Evolutionary conservation across 768 basidiomycete species (phyloP).

Genomic region (Lactarius hengduanensis): DNA sequence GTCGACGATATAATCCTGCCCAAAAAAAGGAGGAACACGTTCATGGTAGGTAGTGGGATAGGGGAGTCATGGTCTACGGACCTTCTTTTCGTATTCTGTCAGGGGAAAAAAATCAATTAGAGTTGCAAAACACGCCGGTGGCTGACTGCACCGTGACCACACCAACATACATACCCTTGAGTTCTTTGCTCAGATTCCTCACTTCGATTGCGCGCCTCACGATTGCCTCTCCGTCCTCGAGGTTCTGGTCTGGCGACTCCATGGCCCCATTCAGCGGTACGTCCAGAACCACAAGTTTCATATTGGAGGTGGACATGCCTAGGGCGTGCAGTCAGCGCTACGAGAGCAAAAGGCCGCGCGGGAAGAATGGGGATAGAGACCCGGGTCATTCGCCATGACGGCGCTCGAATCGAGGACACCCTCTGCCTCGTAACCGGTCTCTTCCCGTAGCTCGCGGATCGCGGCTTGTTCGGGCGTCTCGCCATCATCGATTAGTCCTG

Average conservation of each 20-base stretch:
- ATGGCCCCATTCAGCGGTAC: constrained; percentile 67
- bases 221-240: constrained; percentile 88
- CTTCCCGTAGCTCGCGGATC: constrained; percentile 86
- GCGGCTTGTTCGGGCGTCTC: constrained; percentile 82
- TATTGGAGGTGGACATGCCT: constrained; percentile 95
- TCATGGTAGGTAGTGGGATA: neutral
- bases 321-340: constrained; percentile 7
- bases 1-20: constrained; percentile 58
- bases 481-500: constrained; percentile 81
- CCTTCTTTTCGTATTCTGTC: constrained; percentile 60
- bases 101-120: constrained; percentile 1
- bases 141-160: neutral
- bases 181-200: constrained; percentile 53
- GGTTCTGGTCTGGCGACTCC: constrained; percentile 66
- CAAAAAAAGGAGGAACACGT: neutral
- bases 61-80: constrained; percentile 29
- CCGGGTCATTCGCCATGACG: constrained; percentile 67
- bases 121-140: constrained; percentile 1
- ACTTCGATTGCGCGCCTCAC: constrained; percentile 69
- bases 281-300: constrained; percentile 77
- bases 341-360: constrained; percentile 11
- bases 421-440: constrained; percentile 81
- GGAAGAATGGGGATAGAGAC: constrained; percentile 38
- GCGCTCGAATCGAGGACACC: constrained; percentile 62
- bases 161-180: constrained; percentile 58